Percentiles rank a stretch among this genome's conserved stretches.
Conservation (phyloP, 1,284 basidiomycete species). For the Schizopora paradoxa region DNA sequence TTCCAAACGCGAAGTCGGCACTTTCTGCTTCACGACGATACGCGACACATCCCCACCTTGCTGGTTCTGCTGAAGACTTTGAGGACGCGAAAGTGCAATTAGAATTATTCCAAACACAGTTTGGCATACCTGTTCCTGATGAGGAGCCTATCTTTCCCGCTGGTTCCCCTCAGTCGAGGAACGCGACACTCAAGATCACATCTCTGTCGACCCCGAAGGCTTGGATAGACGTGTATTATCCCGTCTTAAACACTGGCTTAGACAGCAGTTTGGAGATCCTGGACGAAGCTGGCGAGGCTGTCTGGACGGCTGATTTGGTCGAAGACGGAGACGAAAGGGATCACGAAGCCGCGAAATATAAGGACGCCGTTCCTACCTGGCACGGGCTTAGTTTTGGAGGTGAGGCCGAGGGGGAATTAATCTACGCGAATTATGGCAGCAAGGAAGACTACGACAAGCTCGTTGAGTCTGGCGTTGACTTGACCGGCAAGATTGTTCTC, state of each 20-base stretch:
- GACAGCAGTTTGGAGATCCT: conserved; percentile 60
- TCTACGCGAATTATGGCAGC: conserved; percentile 81
- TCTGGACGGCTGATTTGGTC: conserved; percentile 66
- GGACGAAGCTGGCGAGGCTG: conserved; percentile 44
- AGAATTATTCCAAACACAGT: conserved; percentile 55
- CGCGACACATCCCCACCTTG: conserved; percentile 68
- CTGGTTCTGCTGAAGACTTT: conserved; percentile 61
- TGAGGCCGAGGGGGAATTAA: conserved; percentile 59
- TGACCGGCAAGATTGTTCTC: conserved; percentile 81
- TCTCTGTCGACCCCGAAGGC: conserved; percentile 47
- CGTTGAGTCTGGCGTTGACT: conserved; percentile 55
- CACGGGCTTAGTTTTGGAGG: conserved; percentile 67
- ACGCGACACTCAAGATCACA: conserved; percentile 53
- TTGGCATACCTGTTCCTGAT: conserved; percentile 43
- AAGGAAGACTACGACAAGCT: conserved; percentile 75
- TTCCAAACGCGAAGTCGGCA: conserved; percentile 52
- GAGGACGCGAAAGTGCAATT: conserved; percentile 60
- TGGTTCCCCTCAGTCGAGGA: conserved; percentile 57
- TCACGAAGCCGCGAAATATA: conserved; percentile 56
- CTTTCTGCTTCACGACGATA: conserved; percentile 50
- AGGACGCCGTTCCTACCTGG: conserved; percentile 54
- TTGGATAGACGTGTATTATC: conserved; percentile 82
- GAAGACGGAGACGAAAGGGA: conserved; percentile 65
- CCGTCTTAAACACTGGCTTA: conserved; percentile 73
- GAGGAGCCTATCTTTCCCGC: conserved; percentile 57